phyloP scores from a whole-genome alignment of 1,284 basidiomycete species.

The Bondarzewia mesenterica region DNA sequence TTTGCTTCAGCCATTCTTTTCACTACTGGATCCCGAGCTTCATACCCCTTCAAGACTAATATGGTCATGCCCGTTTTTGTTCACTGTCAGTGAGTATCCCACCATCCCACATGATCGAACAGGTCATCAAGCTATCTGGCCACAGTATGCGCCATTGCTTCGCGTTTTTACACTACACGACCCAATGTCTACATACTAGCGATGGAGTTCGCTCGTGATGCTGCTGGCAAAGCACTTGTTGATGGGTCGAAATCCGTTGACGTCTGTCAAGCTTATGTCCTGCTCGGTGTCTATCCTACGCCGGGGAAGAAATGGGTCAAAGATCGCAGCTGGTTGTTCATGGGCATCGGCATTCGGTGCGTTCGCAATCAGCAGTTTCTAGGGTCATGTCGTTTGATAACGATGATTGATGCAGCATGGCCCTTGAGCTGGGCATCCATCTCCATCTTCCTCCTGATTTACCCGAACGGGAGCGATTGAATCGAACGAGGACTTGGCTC shows the following conservation, averaged over 20 bases:
- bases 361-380: conserved; percentile 3
- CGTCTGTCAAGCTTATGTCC: conserved; percentile 46
- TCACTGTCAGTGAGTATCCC: conserved; percentile 46
- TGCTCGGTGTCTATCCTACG: conserved; percentile 46
- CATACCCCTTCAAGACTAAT: conserved; percentile 45
- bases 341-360: conserved; percentile 53
- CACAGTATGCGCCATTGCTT: conserved; percentile 44
- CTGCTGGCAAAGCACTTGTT: conserved; percentile 41
- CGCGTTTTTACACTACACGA: conserved; percentile 35
- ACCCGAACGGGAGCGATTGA: conserved; percentile 34
- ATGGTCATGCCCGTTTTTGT: conserved; percentile 46
- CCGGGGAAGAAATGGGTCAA: conserved; percentile 49
- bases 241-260: conserved; percentile 43
- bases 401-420: conserved; percentile 33
- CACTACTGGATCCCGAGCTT: conserved; percentile 44
- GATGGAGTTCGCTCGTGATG: conserved; percentile 44
- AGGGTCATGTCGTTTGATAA: neutral
- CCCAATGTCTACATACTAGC: conserved; percentile 38
- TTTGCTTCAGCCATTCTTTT: conserved; percentile 39
- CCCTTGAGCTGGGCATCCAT: conserved; percentile 41
- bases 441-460: conserved; percentile 29
- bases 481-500: conserved; percentile 58
- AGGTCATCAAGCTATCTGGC: neutral
- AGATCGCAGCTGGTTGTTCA: conserved; percentile 48
- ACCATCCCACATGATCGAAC: neutral